Percentiles rank a stretch among this genome's conserved stretches.
Conservation (phyloP, 108 stramenopile genomes). For the Licmophora abbreviata region DNA sequence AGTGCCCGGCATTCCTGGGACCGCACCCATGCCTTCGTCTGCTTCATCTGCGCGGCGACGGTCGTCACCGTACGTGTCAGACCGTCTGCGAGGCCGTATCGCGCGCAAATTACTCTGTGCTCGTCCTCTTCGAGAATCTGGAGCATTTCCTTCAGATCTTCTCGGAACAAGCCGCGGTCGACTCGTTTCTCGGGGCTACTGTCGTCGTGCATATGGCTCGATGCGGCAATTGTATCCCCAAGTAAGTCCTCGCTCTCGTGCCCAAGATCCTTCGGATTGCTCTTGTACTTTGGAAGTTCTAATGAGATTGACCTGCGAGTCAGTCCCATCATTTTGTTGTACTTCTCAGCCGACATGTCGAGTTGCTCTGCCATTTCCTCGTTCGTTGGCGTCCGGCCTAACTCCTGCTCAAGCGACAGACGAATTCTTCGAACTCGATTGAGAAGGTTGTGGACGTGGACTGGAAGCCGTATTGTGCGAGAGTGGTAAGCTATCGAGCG, state of each 20-base stretch:
- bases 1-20: conserved; percentile 84
- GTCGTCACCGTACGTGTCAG: conserved; percentile 79
- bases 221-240: conserved; percentile 54
- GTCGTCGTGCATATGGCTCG: conserved; percentile 31
- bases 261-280: conserved; percentile 77
- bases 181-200: conserved; percentile 56
- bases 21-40: conserved; percentile 79
- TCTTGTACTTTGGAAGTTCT: conserved; percentile 72
- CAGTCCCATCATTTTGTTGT: conserved; percentile 73
- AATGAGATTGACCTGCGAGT: conserved; percentile 73
- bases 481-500: conserved; percentile 90
- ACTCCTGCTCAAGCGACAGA: conserved; percentile 42
- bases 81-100: conserved; percentile 83
- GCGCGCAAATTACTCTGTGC: conserved; percentile 49
- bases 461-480: conserved; percentile 91
- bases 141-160: conserved; percentile 78
- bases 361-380: conserved; percentile 85
- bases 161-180: conserved; percentile 66
- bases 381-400: conserved; percentile 79
- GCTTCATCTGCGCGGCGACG: conserved; percentile 70
- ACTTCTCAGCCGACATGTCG: conserved; percentile 71
- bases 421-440: conserved; percentile 72
- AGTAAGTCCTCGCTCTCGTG: conserved; percentile 69
- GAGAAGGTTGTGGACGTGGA: conserved; percentile 93
- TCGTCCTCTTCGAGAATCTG: conserved; percentile 70